A percentile compares a stretch with the other conserved stretches of the same genome.
These are phyloP conservation scores for Saccharomyces pastorianus DNA, from an alignment of 1,139 yeast genomes.

Conservation along the genomic window DNA sequence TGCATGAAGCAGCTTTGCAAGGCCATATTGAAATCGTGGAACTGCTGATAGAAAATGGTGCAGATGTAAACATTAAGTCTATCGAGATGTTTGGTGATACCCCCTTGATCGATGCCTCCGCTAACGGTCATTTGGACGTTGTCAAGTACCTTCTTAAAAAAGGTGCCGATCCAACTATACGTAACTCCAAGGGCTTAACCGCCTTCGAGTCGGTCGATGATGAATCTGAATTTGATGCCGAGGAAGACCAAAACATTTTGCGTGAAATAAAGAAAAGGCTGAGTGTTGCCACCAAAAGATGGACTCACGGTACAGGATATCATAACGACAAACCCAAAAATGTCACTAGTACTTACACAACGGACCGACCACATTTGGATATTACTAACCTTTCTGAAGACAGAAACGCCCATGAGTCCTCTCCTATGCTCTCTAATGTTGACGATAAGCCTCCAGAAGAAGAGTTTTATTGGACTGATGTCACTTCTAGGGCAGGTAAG, in stretches of 20 bases:
- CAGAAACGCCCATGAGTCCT: neutral
- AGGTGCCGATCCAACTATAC: slow-evolving; percentile 84
- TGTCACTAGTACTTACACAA: neutral
- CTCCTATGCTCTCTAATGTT: slow-evolving; percentile 13
- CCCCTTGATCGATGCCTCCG: slow-evolving; percentile 86
- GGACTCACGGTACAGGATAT: slow-evolving; percentile 7
- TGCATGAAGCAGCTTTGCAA: slow-evolving; percentile 86
- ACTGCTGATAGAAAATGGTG: slow-evolving; percentile 50
- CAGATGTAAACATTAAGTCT: slow-evolving; percentile 67
- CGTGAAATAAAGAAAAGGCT: slow-evolving; percentile 29
- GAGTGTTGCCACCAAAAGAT: slow-evolving; percentile 24
- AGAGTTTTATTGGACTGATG: slow-evolving; percentile 46
- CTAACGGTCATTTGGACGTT: slow-evolving; percentile 65
- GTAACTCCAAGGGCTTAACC: slow-evolving; percentile 71
- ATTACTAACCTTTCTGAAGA: neutral
- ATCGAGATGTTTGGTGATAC: slow-evolving; percentile 82
- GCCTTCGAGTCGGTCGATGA: slow-evolving; percentile 53
- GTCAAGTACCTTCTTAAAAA: slow-evolving; percentile 56
- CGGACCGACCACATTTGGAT: neutral
- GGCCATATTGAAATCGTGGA: slow-evolving; percentile 58
- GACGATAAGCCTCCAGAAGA: slow-evolving; percentile 10
- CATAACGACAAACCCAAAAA: neutral
- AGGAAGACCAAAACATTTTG: slow-evolving; percentile 26
- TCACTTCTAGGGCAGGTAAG: slow-evolving; percentile 59
- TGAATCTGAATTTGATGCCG: slow-evolving; percentile 34